Evolutionary conservation across 2,329 filamentous ascomycete genomes (phyloP).

Genomic region (Fusarium lyarnte): DNA sequence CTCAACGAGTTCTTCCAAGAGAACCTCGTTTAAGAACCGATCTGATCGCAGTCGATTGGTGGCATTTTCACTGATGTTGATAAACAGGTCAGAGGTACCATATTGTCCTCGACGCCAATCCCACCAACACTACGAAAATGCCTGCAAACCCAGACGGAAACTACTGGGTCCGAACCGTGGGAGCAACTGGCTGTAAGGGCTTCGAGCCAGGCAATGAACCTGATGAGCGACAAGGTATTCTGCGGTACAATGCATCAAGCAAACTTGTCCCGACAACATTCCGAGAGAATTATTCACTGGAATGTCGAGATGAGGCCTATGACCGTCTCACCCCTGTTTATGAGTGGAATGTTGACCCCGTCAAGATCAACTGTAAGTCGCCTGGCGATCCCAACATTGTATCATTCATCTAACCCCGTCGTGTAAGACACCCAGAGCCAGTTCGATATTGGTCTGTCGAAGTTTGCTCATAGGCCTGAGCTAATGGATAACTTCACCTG

Average conservation of each 20-base stretch:
- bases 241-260: neutral
- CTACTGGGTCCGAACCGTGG: neutral
- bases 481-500: neutral
- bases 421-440: neutral
- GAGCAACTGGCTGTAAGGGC: neutral
- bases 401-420: neutral
- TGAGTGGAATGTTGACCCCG: neutral
- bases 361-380: neutral
- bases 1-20: too few species aligned
- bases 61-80: neutral
- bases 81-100: neutral
- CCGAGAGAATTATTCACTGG: neutral
- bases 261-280: neutral
- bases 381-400: accelerated
- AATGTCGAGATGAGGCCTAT: neutral
- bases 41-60: accelerated
- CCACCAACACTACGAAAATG: neutral
- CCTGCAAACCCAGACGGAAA: neutral
- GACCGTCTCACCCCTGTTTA: neutral
- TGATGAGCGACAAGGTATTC: neutral
- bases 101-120: neutral
- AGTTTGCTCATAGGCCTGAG: neutral
- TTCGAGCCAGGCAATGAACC: neutral
- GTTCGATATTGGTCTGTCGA: neutral
- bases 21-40: too few species aligned